Conservation (phyloP, 805 yeast genomes). For the Starmerella lactis-condensi region DNA sequence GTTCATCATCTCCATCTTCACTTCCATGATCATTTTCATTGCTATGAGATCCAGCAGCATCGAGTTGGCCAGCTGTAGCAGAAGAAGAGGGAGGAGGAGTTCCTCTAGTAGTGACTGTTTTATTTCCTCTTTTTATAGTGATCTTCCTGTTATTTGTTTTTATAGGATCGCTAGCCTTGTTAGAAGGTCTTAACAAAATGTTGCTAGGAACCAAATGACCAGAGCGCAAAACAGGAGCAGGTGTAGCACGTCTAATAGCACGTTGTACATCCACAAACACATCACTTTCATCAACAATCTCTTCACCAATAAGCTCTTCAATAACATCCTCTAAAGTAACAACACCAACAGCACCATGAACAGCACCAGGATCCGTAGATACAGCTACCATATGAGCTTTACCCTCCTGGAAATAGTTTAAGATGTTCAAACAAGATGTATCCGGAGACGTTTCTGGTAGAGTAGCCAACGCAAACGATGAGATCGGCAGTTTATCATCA, state of each 20-base stretch:
- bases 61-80: no score
- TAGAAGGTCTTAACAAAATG: conserved; percentile 19
- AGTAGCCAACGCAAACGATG: conserved; percentile 86
- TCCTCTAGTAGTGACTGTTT: no score
- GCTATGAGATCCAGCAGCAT: no score
- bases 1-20: no score
- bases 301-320: conserved; percentile 94
- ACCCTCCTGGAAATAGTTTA: conserved; percentile 94
- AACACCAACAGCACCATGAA: conserved; percentile 75
- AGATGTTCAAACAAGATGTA: conserved; percentile 81
- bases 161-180: conserved; percentile 51
- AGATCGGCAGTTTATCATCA: conserved; percentile 82
- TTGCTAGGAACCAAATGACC: conserved; percentile 1
- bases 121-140: conserved; percentile 32
- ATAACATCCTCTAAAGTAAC: conserved; percentile 92
- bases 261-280: conserved; percentile 81
- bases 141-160: conserved; percentile 45
- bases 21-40: no score
- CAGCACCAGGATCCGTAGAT: conserved; percentile 62
- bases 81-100: no score
- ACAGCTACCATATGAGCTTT: conserved; percentile 94
- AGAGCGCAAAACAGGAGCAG: conserved; percentile 22
- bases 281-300: conserved; percentile 89
- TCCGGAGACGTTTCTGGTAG: conserved; percentile 84
- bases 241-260: conserved; percentile 42